Evolutionary conservation across 345 rosid species (phyloP).

Genomic region (sweet orange (Citrus sinensis)): DVS_A1.0 CM039161.1:21293001-21293500

Average conservation of each 20-base stretch:
- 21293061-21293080: neutral
- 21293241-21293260: slow-evolving; percentile 32
- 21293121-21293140: neutral
- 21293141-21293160: neutral
- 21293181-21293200: no score
- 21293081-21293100: neutral
- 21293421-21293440: slow-evolving; percentile 5
- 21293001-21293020: neutral
- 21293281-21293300: slow-evolving; percentile 45
- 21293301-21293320: slow-evolving; percentile 30
- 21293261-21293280: slow-evolving; percentile 79
- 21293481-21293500: slow-evolving; percentile 80
- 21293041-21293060: neutral
- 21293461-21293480: slow-evolving; percentile 29
- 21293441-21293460: slow-evolving; percentile 13
- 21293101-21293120: no score
- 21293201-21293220: no score
- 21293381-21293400: slow-evolving; percentile 5
- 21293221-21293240: neutral
- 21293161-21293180: neutral
- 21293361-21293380: slow-evolving; percentile 14
- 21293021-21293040: no score
- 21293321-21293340: slow-evolving; percentile 55
- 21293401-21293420: slow-evolving; percentile 2
- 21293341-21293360: slow-evolving; percentile 60